Evolutionary conservation across 2,329 filamentous ascomycete species (phyloP), one percentile per base, ranked within the genome.

Genomic region (Zarea fungicola): DNA sequence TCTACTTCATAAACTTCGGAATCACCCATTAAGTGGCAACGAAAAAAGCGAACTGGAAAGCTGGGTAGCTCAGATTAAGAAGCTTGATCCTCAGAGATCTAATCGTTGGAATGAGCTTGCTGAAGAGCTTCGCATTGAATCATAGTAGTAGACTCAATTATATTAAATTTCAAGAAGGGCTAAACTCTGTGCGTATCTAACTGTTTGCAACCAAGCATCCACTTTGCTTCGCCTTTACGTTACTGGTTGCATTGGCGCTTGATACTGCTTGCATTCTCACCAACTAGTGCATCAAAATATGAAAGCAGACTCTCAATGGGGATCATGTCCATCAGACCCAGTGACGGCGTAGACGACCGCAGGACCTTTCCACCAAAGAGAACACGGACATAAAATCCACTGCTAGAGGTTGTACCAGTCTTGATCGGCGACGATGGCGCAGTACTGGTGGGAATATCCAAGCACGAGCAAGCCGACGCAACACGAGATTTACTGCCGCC

Each of bases 91-190:
- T 3, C 75, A 91, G 65, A 78, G 89, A 54, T 77, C 69, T 39
- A 85, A 87, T 13, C 76, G 89, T 56, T 95, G 90, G 89, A 62
- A 75, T 16, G 88, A 95, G 62, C 62, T 90, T 52, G 79, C 83
- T 62, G 70, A 65, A 52, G 60, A 69, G 7, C 57, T 70, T 11
- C 25, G 28, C n/a, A 26, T 35, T 21, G 22, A 21, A 36, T 11
- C 26, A 26, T 44, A 32, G 39, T 43, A 42, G n/a, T 47, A 23
- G 18, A 16, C 11, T n/a, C 16, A 19, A 11, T 39, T 6, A 8
- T 39, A 29, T 32, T 25, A n/a, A 7, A 45, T 28, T 23, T 9
- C 8, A 19, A n/a, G n/a, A n/a, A n/a, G n/a, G n/a, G n/a, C n/a
- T n/a, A n/a, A n/a, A n/a, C n/a, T n/a, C n/a, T n/a, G n/a, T n/a